Conservation (phyloP, 1,139 yeast genomes). For the Diutina catenulata region DNA sequence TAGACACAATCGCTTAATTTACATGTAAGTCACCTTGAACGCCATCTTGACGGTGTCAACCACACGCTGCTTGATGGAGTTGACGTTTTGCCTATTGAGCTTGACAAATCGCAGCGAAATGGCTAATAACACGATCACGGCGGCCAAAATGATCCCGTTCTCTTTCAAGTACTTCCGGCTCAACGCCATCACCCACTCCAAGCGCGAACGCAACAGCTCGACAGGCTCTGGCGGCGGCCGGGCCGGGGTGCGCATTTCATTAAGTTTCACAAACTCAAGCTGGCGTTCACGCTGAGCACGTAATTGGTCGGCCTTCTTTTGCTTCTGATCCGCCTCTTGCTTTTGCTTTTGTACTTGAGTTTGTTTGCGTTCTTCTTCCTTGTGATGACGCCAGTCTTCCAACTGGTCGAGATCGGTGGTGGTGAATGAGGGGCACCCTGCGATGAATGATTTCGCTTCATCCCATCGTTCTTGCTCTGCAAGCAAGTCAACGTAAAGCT, state of each 20-base stretch:
- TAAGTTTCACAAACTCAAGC: conserved; percentile 5
- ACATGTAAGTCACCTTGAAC: conserved; percentile 24
- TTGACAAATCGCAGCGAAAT: conserved; percentile 15
- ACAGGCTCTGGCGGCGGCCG: conserved; percentile 9
- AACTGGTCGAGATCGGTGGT: conserved; percentile 16
- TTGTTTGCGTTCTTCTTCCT: conserved; percentile 9
- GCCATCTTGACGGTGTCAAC: conserved; percentile 34
- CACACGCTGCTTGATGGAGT: conserved; percentile 15
- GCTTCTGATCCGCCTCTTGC: conserved; percentile 11
- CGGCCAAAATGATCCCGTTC: conserved; percentile 20
- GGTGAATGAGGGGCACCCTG: conserved; percentile 12
- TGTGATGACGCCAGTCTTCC: conserved; percentile 7
- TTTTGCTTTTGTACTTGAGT: conserved; percentile 12
- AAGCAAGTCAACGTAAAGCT: neutral
- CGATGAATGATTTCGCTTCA: neutral
- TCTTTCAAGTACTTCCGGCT: conserved; percentile 15
- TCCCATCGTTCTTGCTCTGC: conserved; percentile 4
- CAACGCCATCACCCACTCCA: neutral
- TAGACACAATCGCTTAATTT: conserved; percentile 9
- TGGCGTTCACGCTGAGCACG: conserved; percentile 10
- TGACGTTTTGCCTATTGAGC: conserved; percentile 16
- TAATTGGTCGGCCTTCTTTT: conserved; percentile 9
- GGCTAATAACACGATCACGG: conserved; percentile 15
- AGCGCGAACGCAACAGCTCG: neutral
- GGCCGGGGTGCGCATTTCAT: conserved; percentile 5